Percentiles rank a stretch among this genome's conserved stretches.
phyloP scores from a whole-genome alignment of 345 rosid species.

The Eucalyptus viminalis region DNA sequence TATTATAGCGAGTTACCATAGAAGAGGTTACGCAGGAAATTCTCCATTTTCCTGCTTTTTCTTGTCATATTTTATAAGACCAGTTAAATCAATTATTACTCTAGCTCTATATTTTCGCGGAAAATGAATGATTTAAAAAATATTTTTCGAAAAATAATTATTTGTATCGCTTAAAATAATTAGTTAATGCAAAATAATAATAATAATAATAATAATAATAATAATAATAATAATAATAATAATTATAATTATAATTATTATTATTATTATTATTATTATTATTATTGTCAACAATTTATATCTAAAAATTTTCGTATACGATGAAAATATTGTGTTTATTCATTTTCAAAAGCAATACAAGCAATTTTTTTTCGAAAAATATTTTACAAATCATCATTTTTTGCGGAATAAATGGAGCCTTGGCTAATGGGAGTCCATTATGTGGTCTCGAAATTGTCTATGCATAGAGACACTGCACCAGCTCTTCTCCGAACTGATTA shows the following conservation, averaged over 20 bases:
- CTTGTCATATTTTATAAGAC: neutral
- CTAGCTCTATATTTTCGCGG: fast-evolving
- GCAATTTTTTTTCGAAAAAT: fast-evolving
- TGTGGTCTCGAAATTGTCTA: neutral
- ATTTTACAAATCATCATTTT: too few relatives aligned
- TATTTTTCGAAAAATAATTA: neutral
- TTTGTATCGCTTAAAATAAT: fast-evolving
- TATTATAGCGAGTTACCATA: neutral
- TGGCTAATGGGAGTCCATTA: neutral
- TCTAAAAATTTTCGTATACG: fast-evolving
- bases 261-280: too few relatives aligned
- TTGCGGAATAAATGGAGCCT: fast-evolving
- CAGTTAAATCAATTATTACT: neutral
- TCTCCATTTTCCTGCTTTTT: neutral
- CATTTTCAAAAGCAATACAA: neutral
- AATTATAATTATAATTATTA: too few relatives aligned
- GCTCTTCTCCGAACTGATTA: neutral
- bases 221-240: too few relatives aligned
- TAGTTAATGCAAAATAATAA: too few relatives aligned
- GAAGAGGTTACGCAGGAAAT: neutral
- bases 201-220: too few relatives aligned
- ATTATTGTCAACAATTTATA: neutral
- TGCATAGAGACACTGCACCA: neutral
- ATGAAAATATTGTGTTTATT: neutral
- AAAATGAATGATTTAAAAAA: fast-evolving